Conservation (phyloP, 108 stramenopile species). For the Cyclostephanos tholiformis region DNA sequence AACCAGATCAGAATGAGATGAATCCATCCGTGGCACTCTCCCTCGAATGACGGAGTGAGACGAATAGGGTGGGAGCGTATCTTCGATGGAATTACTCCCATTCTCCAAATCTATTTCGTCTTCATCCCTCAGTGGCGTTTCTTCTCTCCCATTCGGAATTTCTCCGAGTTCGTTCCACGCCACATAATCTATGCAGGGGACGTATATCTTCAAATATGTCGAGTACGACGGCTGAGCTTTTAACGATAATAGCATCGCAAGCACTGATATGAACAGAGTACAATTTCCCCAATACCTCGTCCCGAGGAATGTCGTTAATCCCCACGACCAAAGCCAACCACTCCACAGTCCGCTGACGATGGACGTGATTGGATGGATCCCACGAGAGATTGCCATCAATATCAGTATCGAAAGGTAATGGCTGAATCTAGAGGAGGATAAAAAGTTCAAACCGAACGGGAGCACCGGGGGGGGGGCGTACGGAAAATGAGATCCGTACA, state of each 20-base stretch:
- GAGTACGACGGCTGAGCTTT: slow-evolving; percentile 36
- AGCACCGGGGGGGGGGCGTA: slow-evolving; percentile 46
- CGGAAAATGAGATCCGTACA: slow-evolving; percentile 50
- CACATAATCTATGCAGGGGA: slow-evolving; percentile 57
- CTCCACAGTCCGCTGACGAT: slow-evolving; percentile 45
- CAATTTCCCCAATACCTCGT: slow-evolving; percentile 56
- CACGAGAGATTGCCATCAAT: slow-evolving; percentile 34
- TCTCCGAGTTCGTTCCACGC: slow-evolving; percentile 49
- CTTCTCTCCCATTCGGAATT: slow-evolving; percentile 15
- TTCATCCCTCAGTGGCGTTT: not conserved
- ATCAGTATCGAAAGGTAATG: slow-evolving; percentile 29
- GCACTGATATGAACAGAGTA: slow-evolving; percentile 13
- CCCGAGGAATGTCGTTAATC: slow-evolving; percentile 56
- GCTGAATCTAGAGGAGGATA: slow-evolving; percentile 41
- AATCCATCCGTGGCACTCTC: slow-evolving; percentile 41
- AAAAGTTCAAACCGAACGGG: slow-evolving; percentile 33
- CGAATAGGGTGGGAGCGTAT: slow-evolving; percentile 22
- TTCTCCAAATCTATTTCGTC: slow-evolving; percentile 27
- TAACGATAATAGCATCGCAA: slow-evolving; percentile 41
- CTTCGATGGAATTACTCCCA: slow-evolving; percentile 7
- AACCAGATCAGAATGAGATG: slow-evolving; percentile 39
- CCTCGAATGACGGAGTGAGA: slow-evolving; percentile 35
- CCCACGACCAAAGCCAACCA: slow-evolving; percentile 51
- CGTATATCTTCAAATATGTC: slow-evolving; percentile 18
- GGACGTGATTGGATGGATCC: slow-evolving; percentile 46